Conservation (phyloP, 495 filamentous ascomycete species). For the Aspergillus ellipticus region DNA sequence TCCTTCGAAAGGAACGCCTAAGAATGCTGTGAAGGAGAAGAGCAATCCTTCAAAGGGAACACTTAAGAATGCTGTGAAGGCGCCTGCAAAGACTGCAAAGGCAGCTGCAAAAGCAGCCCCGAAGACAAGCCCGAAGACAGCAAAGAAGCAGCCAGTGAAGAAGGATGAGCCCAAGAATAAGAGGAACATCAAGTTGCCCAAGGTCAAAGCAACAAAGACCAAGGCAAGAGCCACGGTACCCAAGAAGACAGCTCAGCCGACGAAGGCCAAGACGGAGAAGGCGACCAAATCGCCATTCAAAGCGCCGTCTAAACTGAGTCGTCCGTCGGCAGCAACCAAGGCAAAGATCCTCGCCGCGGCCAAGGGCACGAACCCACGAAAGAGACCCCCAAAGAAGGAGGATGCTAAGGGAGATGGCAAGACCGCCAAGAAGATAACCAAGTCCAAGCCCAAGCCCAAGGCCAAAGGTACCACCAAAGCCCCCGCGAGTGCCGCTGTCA, state of each 20-base stretch:
- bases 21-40: too few species aligned
- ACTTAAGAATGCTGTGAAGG: too few species aligned
- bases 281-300: slow-evolving; percentile 10
- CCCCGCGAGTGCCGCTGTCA: slow-evolving; percentile 11
- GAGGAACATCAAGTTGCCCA: slow-evolving; percentile 28
- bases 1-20: slow-evolving; percentile 12
- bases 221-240: slow-evolving; percentile 16
- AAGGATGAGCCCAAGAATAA: slow-evolving; percentile 19
- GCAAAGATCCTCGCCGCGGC: slow-evolving; percentile 29
- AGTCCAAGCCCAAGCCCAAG: slow-evolving; percentile 5
- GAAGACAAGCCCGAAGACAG: slow-evolving; percentile 13
- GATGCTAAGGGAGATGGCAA: slow-evolving; percentile 18
- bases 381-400: slow-evolving; percentile 17
- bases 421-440: slow-evolving; percentile 15
- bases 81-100: not conserved
- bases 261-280: slow-evolving; percentile 9
- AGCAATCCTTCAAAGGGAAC: not conserved
- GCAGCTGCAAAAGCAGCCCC: slow-evolving; percentile 17
- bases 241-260: slow-evolving; percentile 12
- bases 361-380: slow-evolving; percentile 21
- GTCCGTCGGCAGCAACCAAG: slow-evolving; percentile 35
- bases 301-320: slow-evolving; percentile 19
- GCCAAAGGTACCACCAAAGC: slow-evolving; percentile 4
- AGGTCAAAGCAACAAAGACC: slow-evolving; percentile 23
- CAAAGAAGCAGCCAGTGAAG: slow-evolving; percentile 4